phyloP scores from a whole-genome alignment of 2,329 filamentous ascomycete genomes.

The Bipolaris zeicola region DNA sequence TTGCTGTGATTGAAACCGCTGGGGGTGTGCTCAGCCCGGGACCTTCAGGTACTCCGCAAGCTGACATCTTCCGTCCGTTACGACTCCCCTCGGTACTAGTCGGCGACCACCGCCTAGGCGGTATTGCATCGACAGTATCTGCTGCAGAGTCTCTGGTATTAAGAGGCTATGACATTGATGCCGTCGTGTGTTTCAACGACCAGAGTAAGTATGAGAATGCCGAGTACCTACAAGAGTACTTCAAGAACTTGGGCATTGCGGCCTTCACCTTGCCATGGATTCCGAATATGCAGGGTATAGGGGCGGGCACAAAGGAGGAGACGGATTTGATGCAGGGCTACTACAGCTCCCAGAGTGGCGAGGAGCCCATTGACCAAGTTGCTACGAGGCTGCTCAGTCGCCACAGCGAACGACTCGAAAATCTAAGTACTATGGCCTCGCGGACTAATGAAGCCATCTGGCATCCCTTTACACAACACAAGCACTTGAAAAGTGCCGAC shows the following conservation, averaged over 20 bases:
- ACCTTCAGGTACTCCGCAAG: constrained; percentile 76
- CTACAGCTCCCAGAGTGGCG: constrained; percentile 57
- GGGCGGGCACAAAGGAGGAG: constrained; percentile 52
- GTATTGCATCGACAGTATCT: constrained; percentile 79
- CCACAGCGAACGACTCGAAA: constrained; percentile 62
- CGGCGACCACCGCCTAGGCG: constrained; percentile 75
- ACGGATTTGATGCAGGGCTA: constrained; percentile 65
- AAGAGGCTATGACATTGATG: constrained; percentile 78
- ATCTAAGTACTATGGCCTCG: constrained; percentile 65
- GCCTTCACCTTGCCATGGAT: constrained; percentile 65
- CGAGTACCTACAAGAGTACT: constrained; percentile 70
- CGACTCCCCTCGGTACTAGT: constrained; percentile 76
- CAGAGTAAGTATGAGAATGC: constrained; percentile 71
- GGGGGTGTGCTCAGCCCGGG: constrained; percentile 81
- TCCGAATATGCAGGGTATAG: constrained; percentile 52
- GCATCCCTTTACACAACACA: constrained; percentile 88
- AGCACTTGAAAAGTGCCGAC: constrained; percentile 61
- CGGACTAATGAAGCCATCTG: constrained; percentile 67
- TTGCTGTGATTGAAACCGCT: constrained; percentile 76
- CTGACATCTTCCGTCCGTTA: constrained; percentile 75
- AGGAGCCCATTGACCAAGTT: constrained; percentile 51
- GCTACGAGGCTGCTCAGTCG: constrained; percentile 59
- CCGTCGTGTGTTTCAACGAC: constrained; percentile 69
- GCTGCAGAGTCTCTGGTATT: constrained; percentile 78
- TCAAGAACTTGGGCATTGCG: constrained; percentile 61